Percentiles rank a stretch among this genome's conserved stretches.
Evolutionary conservation across 148 eudicot species (phyloP).

Genomic region (Linanthus parryae): DNA sequence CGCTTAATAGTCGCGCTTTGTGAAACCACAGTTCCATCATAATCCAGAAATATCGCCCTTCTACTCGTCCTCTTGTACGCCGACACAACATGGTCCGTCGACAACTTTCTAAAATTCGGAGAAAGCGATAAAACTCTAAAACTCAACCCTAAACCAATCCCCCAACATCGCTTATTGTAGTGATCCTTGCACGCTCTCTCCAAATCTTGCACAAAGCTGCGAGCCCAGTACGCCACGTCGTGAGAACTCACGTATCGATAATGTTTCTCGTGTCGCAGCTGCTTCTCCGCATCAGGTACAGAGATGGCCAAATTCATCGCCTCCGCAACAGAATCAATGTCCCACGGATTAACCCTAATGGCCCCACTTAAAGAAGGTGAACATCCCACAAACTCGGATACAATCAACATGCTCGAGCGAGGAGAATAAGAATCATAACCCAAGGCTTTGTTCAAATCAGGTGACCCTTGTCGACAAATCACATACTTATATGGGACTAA

Average conservation of each 20-base stretch:
- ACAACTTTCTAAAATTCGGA: slow-evolving; percentile 73
- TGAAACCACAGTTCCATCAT: slow-evolving; percentile 68
- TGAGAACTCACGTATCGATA: slow-evolving; percentile 81
- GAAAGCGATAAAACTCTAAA: slow-evolving; percentile 84
- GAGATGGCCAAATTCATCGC: slow-evolving; percentile 56
- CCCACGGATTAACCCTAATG: slow-evolving; percentile 80
- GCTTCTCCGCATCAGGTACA: slow-evolving; percentile 49
- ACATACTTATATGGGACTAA: slow-evolving; percentile 66
- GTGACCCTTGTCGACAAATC: slow-evolving; percentile 62
- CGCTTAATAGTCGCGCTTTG: slow-evolving; percentile 46
- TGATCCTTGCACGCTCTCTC: slow-evolving; percentile 82
- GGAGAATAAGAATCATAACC: slow-evolving; percentile 25
- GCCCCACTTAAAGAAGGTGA: slow-evolving; percentile 82
- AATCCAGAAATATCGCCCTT: slow-evolving; percentile 75
- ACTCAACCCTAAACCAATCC: slow-evolving; percentile 80
- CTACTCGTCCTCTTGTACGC: slow-evolving; percentile 61
- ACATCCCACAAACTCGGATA: slow-evolving; percentile 69
- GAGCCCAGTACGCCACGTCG: slow-evolving; percentile 87
- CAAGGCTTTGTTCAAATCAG: slow-evolving; percentile 33
- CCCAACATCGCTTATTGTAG: slow-evolving; percentile 77
- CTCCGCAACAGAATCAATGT: slow-evolving; percentile 61
- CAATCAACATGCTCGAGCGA: slow-evolving; percentile 65
- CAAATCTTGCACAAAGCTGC: slow-evolving; percentile 78
- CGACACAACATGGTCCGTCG: slow-evolving; percentile 57
- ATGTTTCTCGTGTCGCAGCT: slow-evolving; percentile 75